Evolutionary conservation across 2,329 filamentous ascomycete species (phyloP), one percentile per base, ranked within the genome.

Genomic region (Fusarium brachygibbosum): DNA sequence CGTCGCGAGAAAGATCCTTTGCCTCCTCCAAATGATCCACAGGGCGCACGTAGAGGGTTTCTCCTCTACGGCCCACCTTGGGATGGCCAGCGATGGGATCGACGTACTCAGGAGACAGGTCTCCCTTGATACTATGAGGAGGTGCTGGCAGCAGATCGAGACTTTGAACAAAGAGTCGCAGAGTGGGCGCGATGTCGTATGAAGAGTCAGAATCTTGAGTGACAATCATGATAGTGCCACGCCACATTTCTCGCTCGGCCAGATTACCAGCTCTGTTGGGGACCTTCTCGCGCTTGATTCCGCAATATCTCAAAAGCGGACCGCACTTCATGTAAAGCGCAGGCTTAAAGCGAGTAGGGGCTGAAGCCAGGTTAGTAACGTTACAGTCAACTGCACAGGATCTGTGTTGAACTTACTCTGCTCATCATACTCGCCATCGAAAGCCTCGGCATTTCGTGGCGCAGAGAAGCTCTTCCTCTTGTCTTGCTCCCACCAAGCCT

Each of bases 171-270:
- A 98, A 99, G 6, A 99, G 80, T 42, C 94, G 88, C 68, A 99
- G 82, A 0, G 87, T 92, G 6, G 96, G 96, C 0, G 87, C 87
- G 48, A 93, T 90, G 44, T 90, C 88, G 75, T 98, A 97, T 1
- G 91, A 92, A 3, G 95, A 98, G 40, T 91, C 87, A 3, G 88
- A 86, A 75, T 99, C 95, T 53, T 90, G 86, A 0, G 96, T 98
- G 23, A 99, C 94, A 73, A 99, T 97, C 93, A 99, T 94, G 59
- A 98, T 86, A 63, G 90, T 97, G 7, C 96, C 96, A 77, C 94
- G 89, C 96, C 96, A 99, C 21, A 95, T 89, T 73, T 97, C 93
- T 52, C 89, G 87, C 42, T 93, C 90, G 0, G 75, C 55, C 14
- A 75, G 58, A 3, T 75, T 69, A 68, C 56, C 70, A 14, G 70